These are phyloP conservation scores for Puccinia triticina DNA, from an alignment of 1,284 basidiomycete species.

Conservation along the genomic window DNA sequence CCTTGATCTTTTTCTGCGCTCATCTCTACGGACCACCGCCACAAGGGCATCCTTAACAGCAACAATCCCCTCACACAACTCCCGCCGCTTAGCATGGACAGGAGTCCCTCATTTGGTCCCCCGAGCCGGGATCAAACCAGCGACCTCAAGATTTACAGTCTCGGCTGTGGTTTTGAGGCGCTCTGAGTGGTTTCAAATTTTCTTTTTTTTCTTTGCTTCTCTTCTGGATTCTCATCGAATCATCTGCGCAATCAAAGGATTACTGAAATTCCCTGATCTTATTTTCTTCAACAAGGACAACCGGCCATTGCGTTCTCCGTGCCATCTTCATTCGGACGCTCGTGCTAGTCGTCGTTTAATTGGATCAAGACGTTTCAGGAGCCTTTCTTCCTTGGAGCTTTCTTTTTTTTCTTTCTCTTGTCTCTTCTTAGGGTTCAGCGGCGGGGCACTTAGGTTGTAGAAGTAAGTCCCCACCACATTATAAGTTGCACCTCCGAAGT, in stretches of 20 bases:
- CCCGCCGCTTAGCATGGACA: background rate
- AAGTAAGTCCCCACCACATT: slow-evolving; percentile 6
- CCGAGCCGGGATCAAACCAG: background rate
- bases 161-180: background rate
- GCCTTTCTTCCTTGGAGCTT: no score
- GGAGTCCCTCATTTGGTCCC: slow-evolving; percentile 18
- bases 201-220: background rate
- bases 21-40: background rate
- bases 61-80: background rate
- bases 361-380: background rate
- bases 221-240: no score
- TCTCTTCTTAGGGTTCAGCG: background rate
- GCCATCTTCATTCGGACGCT: no score
- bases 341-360: no score
- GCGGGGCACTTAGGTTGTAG: background rate
- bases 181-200: background rate
- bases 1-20: background rate
- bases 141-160: slow-evolving; percentile 5
- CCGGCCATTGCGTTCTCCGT: no score
- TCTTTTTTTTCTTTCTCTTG: background rate
- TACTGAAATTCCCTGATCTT: no score
- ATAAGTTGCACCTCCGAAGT: background rate
- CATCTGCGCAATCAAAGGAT: no score
- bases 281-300: no score
- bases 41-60: background rate